Conservation (phyloP, 768 basidiomycete species). For the Paxillus involutus region DNA sequence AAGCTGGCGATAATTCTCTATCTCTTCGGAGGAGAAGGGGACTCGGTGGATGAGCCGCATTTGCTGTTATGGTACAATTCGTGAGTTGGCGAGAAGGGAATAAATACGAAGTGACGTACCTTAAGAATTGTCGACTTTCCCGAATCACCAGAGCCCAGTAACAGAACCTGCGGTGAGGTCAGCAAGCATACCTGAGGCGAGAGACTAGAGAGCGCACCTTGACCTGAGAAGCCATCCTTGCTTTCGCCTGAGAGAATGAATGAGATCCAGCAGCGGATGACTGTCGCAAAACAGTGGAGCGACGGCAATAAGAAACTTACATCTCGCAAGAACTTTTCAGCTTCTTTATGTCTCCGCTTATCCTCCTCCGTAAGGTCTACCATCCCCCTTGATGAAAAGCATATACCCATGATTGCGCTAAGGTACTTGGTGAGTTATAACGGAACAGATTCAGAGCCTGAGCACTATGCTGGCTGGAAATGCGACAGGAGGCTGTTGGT, state of each 20-base stretch:
- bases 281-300: not conserved
- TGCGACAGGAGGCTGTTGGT: not conserved
- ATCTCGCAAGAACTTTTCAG: conserved; percentile 77
- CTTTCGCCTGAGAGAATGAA: conserved; percentile 57
- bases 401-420: conserved; percentile 62
- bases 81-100: not conserved
- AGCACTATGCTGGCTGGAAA: conserved; percentile 13
- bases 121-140: conserved; percentile 93
- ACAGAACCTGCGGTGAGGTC: conserved; percentile 56
- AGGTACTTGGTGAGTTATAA: conserved; percentile 4
- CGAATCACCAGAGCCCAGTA: conserved; percentile 91
- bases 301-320: conserved; percentile 36
- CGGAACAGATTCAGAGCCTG: conserved; percentile 1
- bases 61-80: conserved; percentile 52
- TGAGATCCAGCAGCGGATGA: not conserved
- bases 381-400: conserved; percentile 60
- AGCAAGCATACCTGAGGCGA: not conserved
- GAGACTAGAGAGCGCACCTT: conserved; percentile 51
- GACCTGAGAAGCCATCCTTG: conserved; percentile 68
- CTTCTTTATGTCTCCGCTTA: conserved; percentile 61
- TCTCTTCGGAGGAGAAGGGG: conserved; percentile 78
- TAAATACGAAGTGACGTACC: conserved; percentile 37
- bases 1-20: conserved; percentile 88
- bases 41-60: conserved; percentile 94
- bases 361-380: conserved; percentile 70